These are phyloP conservation scores for Chenopodium quinoa DNA, from an alignment of 148 eudicot species.

Conservation along the genomic window DNA sequence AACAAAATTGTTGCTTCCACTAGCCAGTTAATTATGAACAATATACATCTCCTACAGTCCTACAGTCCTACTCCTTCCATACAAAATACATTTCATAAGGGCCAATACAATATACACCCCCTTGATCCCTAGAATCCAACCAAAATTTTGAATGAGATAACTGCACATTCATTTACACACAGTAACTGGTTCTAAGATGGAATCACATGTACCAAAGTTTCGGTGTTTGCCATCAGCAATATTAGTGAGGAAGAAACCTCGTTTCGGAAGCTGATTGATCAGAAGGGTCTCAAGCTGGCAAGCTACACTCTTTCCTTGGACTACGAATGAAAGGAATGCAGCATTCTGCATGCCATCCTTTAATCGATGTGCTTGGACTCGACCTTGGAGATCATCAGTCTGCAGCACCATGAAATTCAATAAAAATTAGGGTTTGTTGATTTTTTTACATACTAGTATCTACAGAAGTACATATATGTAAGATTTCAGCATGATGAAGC, in stretches of 20 bases:
- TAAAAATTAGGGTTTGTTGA: not conserved
- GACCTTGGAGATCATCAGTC: constrained; percentile 95
- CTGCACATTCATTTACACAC: constrained; percentile 34
- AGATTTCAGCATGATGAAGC: not conserved
- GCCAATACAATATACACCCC: not conserved
- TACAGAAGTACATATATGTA: not conserved
- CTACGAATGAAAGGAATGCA: constrained; percentile 63
- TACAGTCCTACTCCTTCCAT: not conserved
- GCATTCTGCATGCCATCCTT: constrained; percentile 75
- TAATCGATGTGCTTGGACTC: constrained; percentile 73
- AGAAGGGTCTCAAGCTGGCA: constrained; percentile 91
- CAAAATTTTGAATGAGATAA: not conserved
- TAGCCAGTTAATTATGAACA: constrained; percentile 6
- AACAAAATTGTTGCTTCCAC: constrained; percentile 48
- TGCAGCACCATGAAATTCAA: constrained; percentile 25
- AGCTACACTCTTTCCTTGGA: constrained; percentile 85
- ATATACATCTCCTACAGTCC: not conserved
- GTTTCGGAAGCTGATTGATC: constrained; percentile 75
- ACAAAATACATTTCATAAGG: not conserved
- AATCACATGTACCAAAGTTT: constrained; percentile 67
- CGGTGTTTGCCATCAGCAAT: constrained; percentile 91
- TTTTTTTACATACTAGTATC: not conserved
- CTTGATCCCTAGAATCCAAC: not conserved
- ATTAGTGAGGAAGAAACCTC: constrained; percentile 72
- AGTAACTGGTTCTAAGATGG: constrained; percentile 41